phyloP scores from a whole-genome alignment of 106 monocot genomes.

The Iris macrosiphon region DNA sequence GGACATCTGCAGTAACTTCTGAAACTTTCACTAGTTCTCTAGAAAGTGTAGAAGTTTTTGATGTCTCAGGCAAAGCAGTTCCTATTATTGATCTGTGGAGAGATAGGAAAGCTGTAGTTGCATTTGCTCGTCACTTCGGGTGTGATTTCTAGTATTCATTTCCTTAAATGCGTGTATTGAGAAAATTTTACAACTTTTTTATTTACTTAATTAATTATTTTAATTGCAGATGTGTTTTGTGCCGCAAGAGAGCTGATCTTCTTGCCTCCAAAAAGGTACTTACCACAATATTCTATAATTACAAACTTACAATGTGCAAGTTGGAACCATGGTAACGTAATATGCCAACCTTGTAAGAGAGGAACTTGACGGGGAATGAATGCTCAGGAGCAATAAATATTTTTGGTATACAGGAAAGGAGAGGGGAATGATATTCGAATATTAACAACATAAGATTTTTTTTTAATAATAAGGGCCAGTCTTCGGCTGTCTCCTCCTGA shows the following conservation, averaged over 20 bases:
- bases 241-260: slow-evolving; percentile 85
- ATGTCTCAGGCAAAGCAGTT: slow-evolving; percentile 55
- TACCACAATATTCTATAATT: not conserved
- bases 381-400: too few species aligned
- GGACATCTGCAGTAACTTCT: slow-evolving; percentile 1
- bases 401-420: not conserved
- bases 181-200: too few species aligned
- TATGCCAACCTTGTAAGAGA: too few species aligned
- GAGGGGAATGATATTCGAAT: not conserved
- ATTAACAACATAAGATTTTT: too few species aligned
- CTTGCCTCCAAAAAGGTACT: slow-evolving; percentile 80
- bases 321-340: too few species aligned
- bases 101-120: slow-evolving; percentile 72
- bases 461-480: too few species aligned
- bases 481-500: too few species aligned
- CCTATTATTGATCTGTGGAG: slow-evolving; percentile 67
- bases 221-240: slow-evolving; percentile 71
- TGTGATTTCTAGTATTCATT: slow-evolving; percentile 6
- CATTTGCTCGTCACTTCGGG: slow-evolving; percentile 98
- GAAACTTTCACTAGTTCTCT: slow-evolving; percentile 29
- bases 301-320: not conserved
- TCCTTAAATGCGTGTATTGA: too few species aligned
- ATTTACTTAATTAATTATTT: not conserved
- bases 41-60: slow-evolving; percentile 59
- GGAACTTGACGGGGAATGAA: too few species aligned